Evolutionary conservation across 108 stramenopile species (phyloP).

Genomic region (Cyclotella atomus): DNA sequence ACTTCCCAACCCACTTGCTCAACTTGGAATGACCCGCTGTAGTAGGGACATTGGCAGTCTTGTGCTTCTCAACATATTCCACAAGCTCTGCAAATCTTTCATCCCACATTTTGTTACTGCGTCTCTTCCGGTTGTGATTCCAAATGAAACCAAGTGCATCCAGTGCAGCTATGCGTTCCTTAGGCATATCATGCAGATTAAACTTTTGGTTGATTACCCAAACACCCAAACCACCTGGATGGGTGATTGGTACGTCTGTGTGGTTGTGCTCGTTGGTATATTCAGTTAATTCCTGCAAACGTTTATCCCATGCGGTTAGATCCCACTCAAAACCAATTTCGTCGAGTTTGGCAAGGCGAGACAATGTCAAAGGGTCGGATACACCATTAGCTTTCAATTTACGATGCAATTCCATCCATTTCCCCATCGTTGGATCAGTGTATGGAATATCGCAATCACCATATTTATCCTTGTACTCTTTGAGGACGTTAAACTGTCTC

Average conservation of each 20-base stretch:
- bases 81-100: slow-evolving; percentile 16
- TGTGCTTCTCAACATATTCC: slow-evolving; percentile 27
- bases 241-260: slow-evolving; percentile 17
- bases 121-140: slow-evolving; percentile 47
- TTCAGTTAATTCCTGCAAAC: slow-evolving; percentile 34
- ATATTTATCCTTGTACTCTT: slow-evolving; percentile 38
- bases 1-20: slow-evolving; percentile 52
- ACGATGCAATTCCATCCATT: slow-evolving; percentile 40
- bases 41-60: slow-evolving; percentile 42
- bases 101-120: slow-evolving; percentile 34
- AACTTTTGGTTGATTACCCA: slow-evolving; percentile 52
- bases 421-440: slow-evolving; percentile 19
- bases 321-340: slow-evolving; percentile 43
- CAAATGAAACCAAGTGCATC: slow-evolving; percentile 53
- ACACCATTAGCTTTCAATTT: slow-evolving; percentile 13
- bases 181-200: slow-evolving; percentile 41
- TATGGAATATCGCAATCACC: slow-evolving; percentile 52
- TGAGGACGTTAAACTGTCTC: slow-evolving; percentile 5
- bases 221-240: slow-evolving; percentile 36
- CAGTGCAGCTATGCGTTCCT: slow-evolving; percentile 36
- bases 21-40: slow-evolving; percentile 34
- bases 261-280: slow-evolving; percentile 28
- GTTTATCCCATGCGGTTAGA: slow-evolving; percentile 40
- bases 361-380: slow-evolving; percentile 3
- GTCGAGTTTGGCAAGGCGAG: slow-evolving; percentile 34